These are phyloP conservation scores for Scleromitrula shiraiana DNA, from an alignment of 2,329 filamentous ascomycete species.

Conservation along the genomic window DNA sequence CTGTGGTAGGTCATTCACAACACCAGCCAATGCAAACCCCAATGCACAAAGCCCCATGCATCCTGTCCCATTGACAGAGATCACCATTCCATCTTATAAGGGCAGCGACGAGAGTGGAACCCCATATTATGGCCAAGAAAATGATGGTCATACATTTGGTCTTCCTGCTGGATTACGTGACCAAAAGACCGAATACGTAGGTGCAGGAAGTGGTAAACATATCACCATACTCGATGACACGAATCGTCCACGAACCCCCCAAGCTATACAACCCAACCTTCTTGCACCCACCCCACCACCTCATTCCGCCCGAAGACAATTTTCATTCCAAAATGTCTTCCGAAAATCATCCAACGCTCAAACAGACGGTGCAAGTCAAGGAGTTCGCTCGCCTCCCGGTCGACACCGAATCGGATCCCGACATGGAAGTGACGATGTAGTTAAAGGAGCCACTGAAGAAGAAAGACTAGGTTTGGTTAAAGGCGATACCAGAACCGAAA, in stretches of 20 bases:
- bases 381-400: constrained; percentile 30
- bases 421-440: constrained; percentile 31
- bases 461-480: constrained; percentile 77
- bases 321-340: constrained; percentile 88
- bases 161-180: constrained; percentile 33
- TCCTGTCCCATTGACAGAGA: constrained; percentile 55
- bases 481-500: constrained; percentile 44
- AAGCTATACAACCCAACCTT: constrained; percentile 17
- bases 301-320: constrained; percentile 63
- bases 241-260: constrained; percentile 10
- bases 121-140: constrained; percentile 33
- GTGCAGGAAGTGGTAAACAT: constrained; percentile 39
- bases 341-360: constrained; percentile 15
- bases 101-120: constrained; percentile 33
- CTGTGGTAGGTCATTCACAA: constrained; percentile 11
- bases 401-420: constrained; percentile 31
- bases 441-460: constrained; percentile 64
- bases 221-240: constrained; percentile 39
- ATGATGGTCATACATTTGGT: constrained; percentile 39
- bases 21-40: constrained; percentile 13
- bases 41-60: constrained; percentile 48
- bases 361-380: constrained; percentile 16
- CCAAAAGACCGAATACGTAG: constrained; percentile 41
- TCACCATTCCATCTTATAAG: constrained; percentile 43
- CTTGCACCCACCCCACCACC: constrained; percentile 50